Base-by-base conservation (phyloP, 2,329 filamentous ascomycete species). In the Didymellaceae sp. region DNA sequence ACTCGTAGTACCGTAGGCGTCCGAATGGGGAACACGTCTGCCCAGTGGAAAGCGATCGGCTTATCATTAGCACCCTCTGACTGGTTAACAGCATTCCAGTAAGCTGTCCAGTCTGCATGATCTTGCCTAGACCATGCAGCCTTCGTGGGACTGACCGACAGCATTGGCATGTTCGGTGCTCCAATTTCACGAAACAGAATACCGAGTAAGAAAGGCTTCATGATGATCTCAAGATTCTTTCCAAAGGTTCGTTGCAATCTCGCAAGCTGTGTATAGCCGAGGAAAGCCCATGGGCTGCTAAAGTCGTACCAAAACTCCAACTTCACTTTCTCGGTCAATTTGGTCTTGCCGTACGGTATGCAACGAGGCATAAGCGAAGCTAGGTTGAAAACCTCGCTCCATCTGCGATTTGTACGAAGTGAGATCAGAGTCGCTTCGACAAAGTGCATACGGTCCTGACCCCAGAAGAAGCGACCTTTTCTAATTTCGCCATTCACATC, bases 361-460 rank as follows among this genome's bases (percentile, higher is more conserved):
- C 59, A 64, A 2, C 65, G 58, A 3, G 67, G 67, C 46, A 71
- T 54, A 3, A 71, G 30, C 16, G 42, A 58, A 7, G 54, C 59
- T 14, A 71, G 45, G 16, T 39, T 39, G 0, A 38, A 9, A 0
- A 68, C 58, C 0, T 17, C 7, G 6, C 44, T 42, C 65, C 62
- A 65, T 3, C 39, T 13, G 6, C 25, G 17, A 3, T 45, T 41
- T 14, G 33, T 50, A 17, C 45, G 43, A 1, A 63, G 26, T 1
- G 59, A 58, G 10, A 59, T 26, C 5, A 71, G 39, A 3, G 61
- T 54, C 1, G 66, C 70, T 35, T 73, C 69, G 2, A 71, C 70
- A 31, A 73, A 71, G 39, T 71, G 67, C 67, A 73, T 72, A 0
- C 66, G 61, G 54, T 72, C 70, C 42, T 73, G 69, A 1, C 70